Evolutionary conservation across 768 basidiomycete species (phyloP).

Genomic region (Boletus insuetus): DNA sequence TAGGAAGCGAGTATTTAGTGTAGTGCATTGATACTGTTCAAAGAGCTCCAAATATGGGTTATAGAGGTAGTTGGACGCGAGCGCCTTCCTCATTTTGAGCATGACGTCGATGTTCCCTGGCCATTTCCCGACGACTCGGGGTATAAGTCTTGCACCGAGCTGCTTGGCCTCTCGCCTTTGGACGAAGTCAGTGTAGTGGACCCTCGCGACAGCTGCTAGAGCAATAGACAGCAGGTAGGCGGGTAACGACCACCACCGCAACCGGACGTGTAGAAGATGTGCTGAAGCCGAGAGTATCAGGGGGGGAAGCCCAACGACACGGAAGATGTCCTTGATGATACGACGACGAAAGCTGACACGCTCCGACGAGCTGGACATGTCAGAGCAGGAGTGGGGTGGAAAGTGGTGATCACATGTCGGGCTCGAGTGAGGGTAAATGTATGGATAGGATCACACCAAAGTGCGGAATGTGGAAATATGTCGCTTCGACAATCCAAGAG

Average conservation of each 20-base stretch:
- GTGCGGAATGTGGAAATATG: not conserved
- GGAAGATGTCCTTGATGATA: conserved; percentile 45
- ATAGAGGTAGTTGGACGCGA: conserved; percentile 58
- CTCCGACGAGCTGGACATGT: conserved; percentile 2
- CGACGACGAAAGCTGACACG: conserved; percentile 44
- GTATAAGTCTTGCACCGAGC: conserved; percentile 52
- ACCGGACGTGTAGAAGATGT: conserved; percentile 24
- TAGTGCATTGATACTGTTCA: conserved; percentile 67
- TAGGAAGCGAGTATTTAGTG: conserved; percentile 64
- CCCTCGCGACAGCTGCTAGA: conserved; percentile 37
- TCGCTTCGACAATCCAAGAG: conserved; percentile 6
- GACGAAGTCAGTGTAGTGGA: conserved; percentile 32
- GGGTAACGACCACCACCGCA: conserved; percentile 38
- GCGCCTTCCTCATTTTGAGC: conserved; percentile 50
- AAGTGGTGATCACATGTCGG: conserved; percentile 4
- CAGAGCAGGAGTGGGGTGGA: not conserved
- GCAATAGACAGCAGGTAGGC: conserved; percentile 42
- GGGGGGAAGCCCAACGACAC: conserved; percentile 41
- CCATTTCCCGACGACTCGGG: conserved; percentile 64
- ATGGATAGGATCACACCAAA: not conserved
- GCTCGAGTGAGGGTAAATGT: conserved; percentile 8
- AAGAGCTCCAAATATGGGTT: conserved; percentile 66
- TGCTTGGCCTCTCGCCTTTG: conserved; percentile 46
- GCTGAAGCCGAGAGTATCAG: conserved; percentile 33
- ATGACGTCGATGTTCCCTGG: conserved; percentile 77